Evolutionary conservation across 169 alveolate species (phyloP).

Genomic region (Plasmodium inui): DNA sequence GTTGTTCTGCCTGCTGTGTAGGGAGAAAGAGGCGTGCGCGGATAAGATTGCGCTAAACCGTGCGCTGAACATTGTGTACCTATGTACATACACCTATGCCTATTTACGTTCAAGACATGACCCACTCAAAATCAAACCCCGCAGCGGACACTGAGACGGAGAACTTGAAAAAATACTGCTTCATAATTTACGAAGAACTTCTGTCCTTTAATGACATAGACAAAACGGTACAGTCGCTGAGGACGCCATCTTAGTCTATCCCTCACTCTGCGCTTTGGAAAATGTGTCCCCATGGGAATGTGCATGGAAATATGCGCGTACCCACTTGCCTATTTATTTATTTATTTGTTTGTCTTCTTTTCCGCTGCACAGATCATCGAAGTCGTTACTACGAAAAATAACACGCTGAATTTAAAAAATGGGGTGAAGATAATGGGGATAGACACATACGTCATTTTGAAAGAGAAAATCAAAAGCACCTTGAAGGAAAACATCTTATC

Average conservation of each 20-base stretch:
- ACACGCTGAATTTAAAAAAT: conserved; percentile 35
- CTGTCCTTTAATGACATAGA: conserved; percentile 58
- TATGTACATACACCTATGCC: background rate
- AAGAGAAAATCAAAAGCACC: conserved; percentile 61
- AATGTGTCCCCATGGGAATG: background rate
- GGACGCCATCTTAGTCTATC: background rate
- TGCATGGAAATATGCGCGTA: background rate
- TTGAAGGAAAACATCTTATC: conserved; percentile 54
- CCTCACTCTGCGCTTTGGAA: background rate
- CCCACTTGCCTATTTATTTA: background rate
- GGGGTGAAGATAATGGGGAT: conserved; percentile 67
- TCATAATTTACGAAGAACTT: conserved; percentile 66
- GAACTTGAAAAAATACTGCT: conserved; percentile 65
- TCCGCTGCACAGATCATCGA: conserved; percentile 32
- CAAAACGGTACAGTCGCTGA: conserved; percentile 33
- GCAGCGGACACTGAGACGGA: conserved; percentile 44
- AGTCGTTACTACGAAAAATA: conserved; percentile 59
- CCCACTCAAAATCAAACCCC: background rate
- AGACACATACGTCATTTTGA: conserved; percentile 57
- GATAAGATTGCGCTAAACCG: background rate
- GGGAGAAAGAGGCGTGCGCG: background rate
- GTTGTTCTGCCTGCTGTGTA: conserved; percentile 57
- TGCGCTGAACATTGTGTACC: background rate
- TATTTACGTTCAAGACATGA: background rate
- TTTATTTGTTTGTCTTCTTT: background rate